Base-by-base conservation (phyloP, 176 grass and related monocot genomes). In the Carex parvula region DNA sequence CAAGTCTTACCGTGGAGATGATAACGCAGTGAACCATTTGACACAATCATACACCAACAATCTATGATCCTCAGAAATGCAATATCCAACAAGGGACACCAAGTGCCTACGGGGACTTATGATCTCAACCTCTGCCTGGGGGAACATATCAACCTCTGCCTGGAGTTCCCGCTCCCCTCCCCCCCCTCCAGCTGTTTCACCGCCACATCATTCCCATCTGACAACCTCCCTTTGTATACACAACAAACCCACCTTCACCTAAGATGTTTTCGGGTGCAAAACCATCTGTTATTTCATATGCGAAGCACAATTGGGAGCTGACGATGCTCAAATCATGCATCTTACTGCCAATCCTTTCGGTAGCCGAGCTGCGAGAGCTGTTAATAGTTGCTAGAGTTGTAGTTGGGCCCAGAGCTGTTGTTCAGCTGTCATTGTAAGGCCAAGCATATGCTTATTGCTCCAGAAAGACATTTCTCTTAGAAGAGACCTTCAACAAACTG, bases 51-150 rank as follows among this genome's bases (percentile, higher is more conserved):
- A 98, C 30, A 93, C 86, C 26, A 98, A 92, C 52, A 98, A 84
- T 32, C 93, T 87, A 57, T 98, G 96, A 60, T 93, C 87, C 60
- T 95, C 91, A 6, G 89, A 83, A 44, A 98, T 92, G 88, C 91
- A 95, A 85, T 89, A 95, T 3, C 93, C 91, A 68, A 95, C 91
- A 21, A 98, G 91, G 8, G 95, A 93, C 32, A 98, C 92, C 76
- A 98, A 86, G 85, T 98, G 95, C 21, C 88, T 87, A 71, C 95
- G 92, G 84, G 95, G 79, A 86, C 89, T 98, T 83, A 93, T 98
- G 84, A 98, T 98, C 86, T 98, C 92, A 16, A 98, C 92, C 88
- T 95, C 91, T n/a, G n/a, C n/a, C n/a, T n/a, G n/a, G n/a, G n/a
- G n/a, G n/a, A n/a, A n/a, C n/a, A n/a, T n/a, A n/a, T n/a, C n/a